Evolutionary conservation across 2,329 filamentous ascomycete species (phyloP), one percentile per base, ranked within the genome.

Genomic region (Trichoderma guizhouense): DNA sequence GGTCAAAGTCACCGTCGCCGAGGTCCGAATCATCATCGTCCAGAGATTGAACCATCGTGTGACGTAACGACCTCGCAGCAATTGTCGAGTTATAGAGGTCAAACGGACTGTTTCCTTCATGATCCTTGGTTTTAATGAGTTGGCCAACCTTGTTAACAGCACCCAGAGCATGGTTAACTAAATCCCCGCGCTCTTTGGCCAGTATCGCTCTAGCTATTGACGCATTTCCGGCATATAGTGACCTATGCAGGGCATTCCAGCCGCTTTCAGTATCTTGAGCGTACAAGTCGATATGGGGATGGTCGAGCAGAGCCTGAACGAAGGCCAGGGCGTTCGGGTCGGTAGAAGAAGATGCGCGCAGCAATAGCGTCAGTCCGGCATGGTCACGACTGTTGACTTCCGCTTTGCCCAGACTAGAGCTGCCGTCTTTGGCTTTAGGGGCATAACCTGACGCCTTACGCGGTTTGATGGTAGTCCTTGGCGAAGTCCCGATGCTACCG

Each of bases 191-290:
- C 79, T 98, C 95, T 75, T 92, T 91, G 66, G 92, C 89, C 74
- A 99, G 85, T 36, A 99, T 89, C 24, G 93, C 85, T 61, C 94
- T 90, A 3, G 96, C 96, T 75, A 97, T 91, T 7, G 93, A 91
- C 65, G 96, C 90, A 78, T 98, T 98, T 61, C 95, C 95, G 76
- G 91, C 90, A 79, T 98, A 98, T 55, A 98, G 86, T 8, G 95
- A 93, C 76, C 96, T 89, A 79, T 99, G 96, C 51, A 99, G 86
- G 47, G 95, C 91, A 73, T 97, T 99, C 96, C 96, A 99, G 58
- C 95, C 95, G 81, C 92, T 98, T 81, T 99, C 96, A 8, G 86
- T 85, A 80, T 99, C 96, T 79, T 97, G 95, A 3, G 88, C 85
- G 77, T 97, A 96, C 9, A 98, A 84, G 81, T 99, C 96, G 75